Evolutionary conservation across 169 alveolate genomes (phyloP).

Genomic region (Eimeria praecox): DNA sequence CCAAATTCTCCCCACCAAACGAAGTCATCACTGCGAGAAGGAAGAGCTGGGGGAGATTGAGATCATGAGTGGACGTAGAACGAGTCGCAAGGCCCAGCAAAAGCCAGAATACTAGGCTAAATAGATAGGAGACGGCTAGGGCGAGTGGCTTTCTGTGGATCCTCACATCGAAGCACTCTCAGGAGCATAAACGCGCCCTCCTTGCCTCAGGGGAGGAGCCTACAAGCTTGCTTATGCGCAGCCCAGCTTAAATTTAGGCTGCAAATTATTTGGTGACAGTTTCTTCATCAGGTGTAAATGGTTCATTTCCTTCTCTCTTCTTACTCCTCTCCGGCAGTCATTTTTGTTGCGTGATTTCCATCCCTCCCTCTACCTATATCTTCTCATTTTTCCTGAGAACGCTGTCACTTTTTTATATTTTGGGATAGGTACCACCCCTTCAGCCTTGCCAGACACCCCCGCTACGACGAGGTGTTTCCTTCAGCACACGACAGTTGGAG

Average conservation of each 20-base stretch:
- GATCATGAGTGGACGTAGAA: background rate
- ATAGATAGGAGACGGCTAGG: background rate
- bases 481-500: no score
- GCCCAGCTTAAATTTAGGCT: background rate
- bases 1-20: background rate
- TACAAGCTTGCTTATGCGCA: background rate
- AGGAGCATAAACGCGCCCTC: background rate
- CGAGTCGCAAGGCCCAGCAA: background rate
- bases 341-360: no score
- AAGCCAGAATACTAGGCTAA: background rate
- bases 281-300: background rate
- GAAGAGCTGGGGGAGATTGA: background rate
- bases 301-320: background rate
- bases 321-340: background rate
- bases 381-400: no score
- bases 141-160: background rate
- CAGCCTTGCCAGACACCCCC: no score
- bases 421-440: background rate
- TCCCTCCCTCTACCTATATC: no score
- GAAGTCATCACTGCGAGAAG: background rate
- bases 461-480: no score
- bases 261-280: background rate
- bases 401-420: no score
- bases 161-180: background rate
- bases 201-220: no score